Base-by-base conservation (phyloP, 1,284 basidiomycete species). In the Tilletia walkeri region DNA sequence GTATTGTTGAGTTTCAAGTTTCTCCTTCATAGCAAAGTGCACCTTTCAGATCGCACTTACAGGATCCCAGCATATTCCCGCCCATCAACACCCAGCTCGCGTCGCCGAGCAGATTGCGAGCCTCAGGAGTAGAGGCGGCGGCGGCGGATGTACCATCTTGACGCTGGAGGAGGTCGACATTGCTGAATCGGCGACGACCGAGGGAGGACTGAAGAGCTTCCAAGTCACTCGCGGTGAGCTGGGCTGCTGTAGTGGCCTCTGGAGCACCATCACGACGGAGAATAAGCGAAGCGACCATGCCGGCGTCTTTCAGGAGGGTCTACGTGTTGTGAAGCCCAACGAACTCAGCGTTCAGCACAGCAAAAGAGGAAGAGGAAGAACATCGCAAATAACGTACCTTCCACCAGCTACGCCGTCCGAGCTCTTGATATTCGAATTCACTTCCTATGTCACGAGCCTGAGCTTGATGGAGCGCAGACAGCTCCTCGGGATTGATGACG, bases 21-120 rank as follows among this genome's bases (percentile, higher is more conserved):
- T 30, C 24, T 30, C 24, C 24, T 30, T 30, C 24, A 30, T 2
- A 30, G 24, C 24, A 49, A 49, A n/a, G 47, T n/a, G 47, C 10
- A 49, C n/a, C 54, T 7, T 12, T 34, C 9, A 38, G 6, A 39
- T 30, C 4, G 16, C 7, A 63, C 59, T 63, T 6, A 63, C 59
- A 36, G 39, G 30, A 36, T 38, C 59, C 59, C 34, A 63, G 3
- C 9, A 63, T 63, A n/a, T 63, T 63, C 14, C 59, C 59, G 30
- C 7, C 56, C n/a, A 61, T 9, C 56, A 61, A 18, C 20, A 61
- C 0, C 34, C 59, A 63, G 14, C 59, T 39, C 4, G 59, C 59
- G 36, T 63, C 59, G 59, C 59, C 36, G 34, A 63, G 59, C 1
- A 63, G 59, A 39, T 12, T 61, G 20, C 56, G 56, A 9, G 56